Evolutionary conservation across 306 rosid genomes (phyloP), one percentile per base, ranked within the genome.

Genomic region (Hippophae tibetana): DNA sequence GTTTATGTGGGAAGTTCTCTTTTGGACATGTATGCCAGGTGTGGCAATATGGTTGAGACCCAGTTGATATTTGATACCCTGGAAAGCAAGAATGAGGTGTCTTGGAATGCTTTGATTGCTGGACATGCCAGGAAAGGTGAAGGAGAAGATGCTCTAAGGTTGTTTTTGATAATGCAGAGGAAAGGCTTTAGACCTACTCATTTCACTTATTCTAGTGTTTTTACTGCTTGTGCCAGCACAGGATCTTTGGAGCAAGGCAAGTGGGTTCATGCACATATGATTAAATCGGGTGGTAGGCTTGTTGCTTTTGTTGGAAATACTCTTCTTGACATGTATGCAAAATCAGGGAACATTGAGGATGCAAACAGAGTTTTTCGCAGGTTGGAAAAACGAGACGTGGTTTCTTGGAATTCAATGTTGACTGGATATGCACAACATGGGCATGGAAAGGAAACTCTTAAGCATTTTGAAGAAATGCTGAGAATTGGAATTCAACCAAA

Each of bases 211-310:
- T 68, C 74, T 5, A 74, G 71, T 14, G 18, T 74, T 41, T 64
- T 69, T 43, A 54, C 59, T 42, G 74, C 65, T 27, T 69, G 69
- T 59, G 74, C 78, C 43, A 27, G 63, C 57, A 66, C 60, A 44
- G 78, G 74, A 13, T 74, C 71, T 63, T 13, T 63, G 43, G 70
- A 74, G 67, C 70, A 69, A 65, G 78, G 74, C 31, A 69, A 74
- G 66, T 74, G 78, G 78, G 70, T 68, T 49, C 78, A 74, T 67
- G 73, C 74, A 47, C 78, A 69, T 44, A 46, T 69, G 67, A 69
- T 64, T 5, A 74, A 74, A 52, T 74, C 71, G 8, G 67, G 55
- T 54, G 67, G 52, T 43, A 27, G 48, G 44, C 71, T 63, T 40
- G 67, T 58, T 44, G 70, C 64, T 59, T 68, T 68, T 54, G 71